Evolutionary conservation across 2,329 filamentous ascomycete species (phyloP), one percentile per base, ranked within the genome.

Genomic region (Penicillium psychrosexuale): DNA sequence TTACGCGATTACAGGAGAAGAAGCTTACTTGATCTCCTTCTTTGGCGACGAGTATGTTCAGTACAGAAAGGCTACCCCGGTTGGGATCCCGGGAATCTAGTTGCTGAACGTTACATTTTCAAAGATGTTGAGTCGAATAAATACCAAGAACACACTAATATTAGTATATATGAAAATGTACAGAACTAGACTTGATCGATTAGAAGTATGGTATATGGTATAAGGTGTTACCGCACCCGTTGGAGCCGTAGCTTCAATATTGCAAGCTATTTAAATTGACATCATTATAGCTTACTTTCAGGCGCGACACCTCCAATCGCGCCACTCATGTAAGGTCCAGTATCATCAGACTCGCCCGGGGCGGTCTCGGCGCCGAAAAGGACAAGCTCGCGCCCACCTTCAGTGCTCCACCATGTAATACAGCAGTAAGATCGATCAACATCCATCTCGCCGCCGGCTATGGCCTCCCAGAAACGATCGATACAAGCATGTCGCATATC

Each of bases 361-460:
- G 47, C 37, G 44, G 59, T 37, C 30, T 69, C 69, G 5, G 62
- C 60, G 1, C 77, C 82, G 66, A 75, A 80, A 2, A 85, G 60
- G 5, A 85, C 76, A 62, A 78, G 72, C 55, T 86, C 83, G 45
- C 82, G 75, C 0, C 84, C 84, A 4, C 84, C 83, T 55, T 82
- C 70, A 70, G 84, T 75, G 74, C 85, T 89, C 92, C 92, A 96
- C 92, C 92, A 97, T 2, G 84, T 84, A 17, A 96, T 88, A 46
- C 88, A 91, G 31, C 89, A 81, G 38, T 87, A 84, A 7, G 90
- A 87, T 56, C 91, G 82, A 69, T 95, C 89, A 24, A 95, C 87
- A 72, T 96, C 91, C 84, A 96, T 88, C 75, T 96, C 91, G 3
- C 91, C 91, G 63, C 82, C 86, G 38, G 86, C 86, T 9, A 96